A percentile compares a stretch with the other conserved stretches of the same genome.
These are phyloP conservation scores for Naematelia aurantialba DNA, from an alignment of 768 basidiomycete species.

Conservation along the genomic window DNA sequence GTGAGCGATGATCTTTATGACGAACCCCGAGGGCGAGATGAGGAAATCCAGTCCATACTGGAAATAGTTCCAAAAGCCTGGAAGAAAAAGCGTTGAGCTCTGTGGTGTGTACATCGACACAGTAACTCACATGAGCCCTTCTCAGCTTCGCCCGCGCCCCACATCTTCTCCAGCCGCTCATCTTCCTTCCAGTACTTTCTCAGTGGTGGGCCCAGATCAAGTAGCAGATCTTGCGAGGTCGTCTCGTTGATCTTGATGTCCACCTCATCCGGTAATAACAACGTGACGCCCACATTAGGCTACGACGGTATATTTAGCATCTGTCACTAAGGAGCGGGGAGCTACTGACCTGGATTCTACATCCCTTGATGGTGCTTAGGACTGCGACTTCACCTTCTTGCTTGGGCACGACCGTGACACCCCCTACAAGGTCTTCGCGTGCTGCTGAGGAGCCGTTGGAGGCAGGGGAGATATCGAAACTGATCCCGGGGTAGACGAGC, in stretches of 20 bases:
- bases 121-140: conserved; percentile 6
- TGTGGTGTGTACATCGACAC: neutral
- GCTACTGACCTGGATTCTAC: conserved; percentile 13
- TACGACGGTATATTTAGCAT: neutral
- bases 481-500: conserved; percentile 47
- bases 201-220: conserved; percentile 74
- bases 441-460: conserved; percentile 6
- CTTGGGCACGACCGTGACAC: conserved; percentile 16
- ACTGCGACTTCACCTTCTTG: conserved; percentile 11
- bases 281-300: conserved; percentile 33
- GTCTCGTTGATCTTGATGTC: conserved; percentile 68
- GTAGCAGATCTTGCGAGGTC: conserved; percentile 72
- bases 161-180: conserved; percentile 49
- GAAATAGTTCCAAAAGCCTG: conserved; percentile 66
- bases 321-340: conserved; percentile 1
- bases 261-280: conserved; percentile 50
- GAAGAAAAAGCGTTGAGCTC: neutral
- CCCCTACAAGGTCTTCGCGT: conserved; percentile 29
- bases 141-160: conserved; percentile 23
- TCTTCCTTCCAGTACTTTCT: conserved; percentile 83
- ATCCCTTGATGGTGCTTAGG: conserved; percentile 7
- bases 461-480: conserved; percentile 24
- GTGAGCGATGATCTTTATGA: conserved; percentile 81
- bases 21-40: conserved; percentile 60
- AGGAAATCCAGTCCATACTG: conserved; percentile 86